A percentile compares a stretch with the other conserved stretches of the same genome.
phyloP scores from a whole-genome alignment of 2,329 filamentous ascomycete genomes.

The Dendryphion nanum region DNA sequence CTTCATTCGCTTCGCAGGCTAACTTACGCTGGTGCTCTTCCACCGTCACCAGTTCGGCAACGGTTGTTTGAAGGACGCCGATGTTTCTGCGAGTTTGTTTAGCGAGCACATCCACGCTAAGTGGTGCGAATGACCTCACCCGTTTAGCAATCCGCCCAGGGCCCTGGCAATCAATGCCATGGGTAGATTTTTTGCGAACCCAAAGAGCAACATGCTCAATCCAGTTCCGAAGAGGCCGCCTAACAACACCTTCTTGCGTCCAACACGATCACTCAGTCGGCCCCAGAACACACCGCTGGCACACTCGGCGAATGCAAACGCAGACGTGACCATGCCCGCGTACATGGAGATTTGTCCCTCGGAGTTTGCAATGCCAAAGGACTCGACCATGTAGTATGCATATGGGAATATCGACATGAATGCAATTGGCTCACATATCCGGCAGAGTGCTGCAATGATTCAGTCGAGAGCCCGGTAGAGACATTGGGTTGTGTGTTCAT shows the following conservation, averaged over 20 bases:
- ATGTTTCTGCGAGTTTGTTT: slow-evolving; percentile 66
- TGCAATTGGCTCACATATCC: slow-evolving; percentile 97
- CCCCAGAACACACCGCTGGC: slow-evolving; percentile 92
- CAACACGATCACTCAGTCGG: slow-evolving; percentile 83
- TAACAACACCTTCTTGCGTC: slow-evolving; percentile 87
- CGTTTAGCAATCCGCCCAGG: slow-evolving; percentile 87
- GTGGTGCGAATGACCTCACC: slow-evolving; percentile 56
- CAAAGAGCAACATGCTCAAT: slow-evolving; percentile 88
- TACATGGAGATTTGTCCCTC: slow-evolving; percentile 83
- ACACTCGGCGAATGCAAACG: slow-evolving; percentile 95
- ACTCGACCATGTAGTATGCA: slow-evolving; percentile 95
- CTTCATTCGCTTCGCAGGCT: slow-evolving; percentile 4
- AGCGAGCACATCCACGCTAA: slow-evolving; percentile 24
- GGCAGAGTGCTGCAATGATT: slow-evolving; percentile 71
- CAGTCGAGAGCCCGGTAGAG: slow-evolving; percentile 5
- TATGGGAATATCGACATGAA: slow-evolving; percentile 99
- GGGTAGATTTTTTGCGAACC: slow-evolving; percentile 79
- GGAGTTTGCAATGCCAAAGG: slow-evolving; percentile 80
- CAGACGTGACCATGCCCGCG: slow-evolving; percentile 92
- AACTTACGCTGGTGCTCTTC: slow-evolving; percentile 86
- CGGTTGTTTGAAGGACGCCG: slow-evolving; percentile 90
- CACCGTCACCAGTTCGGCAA: slow-evolving; percentile 87
- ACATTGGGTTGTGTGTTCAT: background rate
- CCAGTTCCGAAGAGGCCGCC: slow-evolving; percentile 89
- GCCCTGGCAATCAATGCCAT: slow-evolving; percentile 85